Percentiles rank a stretch among this genome's conserved stretches.
phyloP scores from a whole-genome alignment of 148 eudicot genomes.

The Fagopyrum tataricum region DNA sequence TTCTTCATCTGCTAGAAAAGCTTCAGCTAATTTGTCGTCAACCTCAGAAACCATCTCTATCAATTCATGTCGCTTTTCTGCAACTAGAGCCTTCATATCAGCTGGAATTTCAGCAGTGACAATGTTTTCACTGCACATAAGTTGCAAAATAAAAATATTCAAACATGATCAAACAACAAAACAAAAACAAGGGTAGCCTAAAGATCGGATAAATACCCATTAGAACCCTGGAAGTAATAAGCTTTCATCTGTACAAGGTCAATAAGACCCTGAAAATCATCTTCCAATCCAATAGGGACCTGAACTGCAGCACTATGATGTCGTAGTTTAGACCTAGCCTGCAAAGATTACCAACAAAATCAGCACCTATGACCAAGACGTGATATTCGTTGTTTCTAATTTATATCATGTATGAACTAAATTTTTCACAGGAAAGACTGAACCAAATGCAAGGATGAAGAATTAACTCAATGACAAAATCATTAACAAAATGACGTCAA shows the following conservation, averaged over 20 bases:
- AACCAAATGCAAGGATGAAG: background rate
- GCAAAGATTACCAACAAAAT: conserved; percentile 9
- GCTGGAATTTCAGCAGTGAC: conserved; percentile 61
- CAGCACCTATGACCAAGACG: background rate
- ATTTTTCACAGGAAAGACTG: background rate
- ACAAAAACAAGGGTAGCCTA: conserved; percentile 7
- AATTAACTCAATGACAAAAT: background rate
- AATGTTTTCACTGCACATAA: conserved; percentile 53
- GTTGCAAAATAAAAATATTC: background rate
- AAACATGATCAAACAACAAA: background rate
- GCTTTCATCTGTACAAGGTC: conserved; percentile 86
- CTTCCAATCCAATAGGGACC: conserved; percentile 93
- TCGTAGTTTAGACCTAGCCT: conserved; percentile 92
- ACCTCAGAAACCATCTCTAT: conserved; percentile 92
- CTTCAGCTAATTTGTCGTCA: conserved; percentile 89
- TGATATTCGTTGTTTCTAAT: background rate
- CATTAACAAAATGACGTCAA: background rate
- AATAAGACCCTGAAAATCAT: conserved; percentile 81
- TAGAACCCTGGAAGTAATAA: conserved; percentile 73
- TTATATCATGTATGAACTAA: background rate
- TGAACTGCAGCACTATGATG: conserved; percentile 97
- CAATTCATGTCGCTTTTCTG: conserved; percentile 82
- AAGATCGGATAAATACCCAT: conserved; percentile 50
- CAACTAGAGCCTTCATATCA: conserved; percentile 52
- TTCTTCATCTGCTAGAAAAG: conserved; percentile 82